phyloP scores from a whole-genome alignment of 345 rosid genomes.

The Arabidopsis arenosa region DNA sequence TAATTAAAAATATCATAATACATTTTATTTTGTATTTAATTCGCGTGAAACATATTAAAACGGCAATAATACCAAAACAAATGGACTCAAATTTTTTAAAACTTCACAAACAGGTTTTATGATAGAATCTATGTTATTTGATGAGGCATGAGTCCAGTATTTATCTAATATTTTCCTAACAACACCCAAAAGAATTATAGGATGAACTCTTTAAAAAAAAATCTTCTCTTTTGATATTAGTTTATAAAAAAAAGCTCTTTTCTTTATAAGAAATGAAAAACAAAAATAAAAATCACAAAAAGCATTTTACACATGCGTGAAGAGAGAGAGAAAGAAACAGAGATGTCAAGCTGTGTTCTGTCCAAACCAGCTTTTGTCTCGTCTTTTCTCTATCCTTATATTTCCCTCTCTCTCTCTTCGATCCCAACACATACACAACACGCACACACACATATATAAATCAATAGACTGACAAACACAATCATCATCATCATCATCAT shows the following conservation, averaged over 20 bases:
- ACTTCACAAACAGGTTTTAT: neutral
- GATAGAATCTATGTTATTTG: neutral
- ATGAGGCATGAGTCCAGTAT: neutral
- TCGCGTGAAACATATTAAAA: too few relatives aligned
- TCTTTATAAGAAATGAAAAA: neutral
- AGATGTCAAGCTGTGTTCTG: conserved; percentile 27
- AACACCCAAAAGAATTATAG: neutral
- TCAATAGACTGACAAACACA: conserved; percentile 1
- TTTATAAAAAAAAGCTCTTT: neutral
- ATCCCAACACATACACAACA: conserved; percentile 26
- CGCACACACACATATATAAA: conserved; percentile 12
- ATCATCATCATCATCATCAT: neutral
- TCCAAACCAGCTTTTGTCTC: conserved; percentile 26
- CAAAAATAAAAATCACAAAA: neutral
- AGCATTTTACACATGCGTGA: conserved; percentile 26
- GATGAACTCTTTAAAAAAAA: neutral
- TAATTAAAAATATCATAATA: too few relatives aligned
- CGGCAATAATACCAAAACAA: neutral
- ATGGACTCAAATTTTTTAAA: neutral
- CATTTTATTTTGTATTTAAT: neutral
- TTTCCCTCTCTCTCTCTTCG: conserved; percentile 3
- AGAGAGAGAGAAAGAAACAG: neutral
- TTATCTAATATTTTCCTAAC: neutral
- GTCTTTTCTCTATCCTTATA: neutral
- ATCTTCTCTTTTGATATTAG: neutral